phyloP scores from a whole-genome alignment of 768 basidiomycete species.

The Daedalea quercina region DNA sequence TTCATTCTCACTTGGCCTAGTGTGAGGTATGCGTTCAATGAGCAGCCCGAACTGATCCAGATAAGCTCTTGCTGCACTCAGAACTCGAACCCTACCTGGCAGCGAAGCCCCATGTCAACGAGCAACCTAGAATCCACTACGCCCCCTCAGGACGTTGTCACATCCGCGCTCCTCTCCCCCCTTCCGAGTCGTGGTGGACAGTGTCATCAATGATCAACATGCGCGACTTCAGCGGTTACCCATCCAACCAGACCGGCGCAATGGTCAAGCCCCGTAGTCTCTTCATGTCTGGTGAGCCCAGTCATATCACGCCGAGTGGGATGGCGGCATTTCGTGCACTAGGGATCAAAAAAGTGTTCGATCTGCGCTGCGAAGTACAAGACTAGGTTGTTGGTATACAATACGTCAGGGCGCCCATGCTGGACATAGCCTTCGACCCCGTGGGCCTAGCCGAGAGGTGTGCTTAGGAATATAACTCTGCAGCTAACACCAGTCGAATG shows the following conservation, averaged over 20 bases:
- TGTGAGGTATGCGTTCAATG: too few species aligned
- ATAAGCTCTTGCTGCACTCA: too few species aligned
- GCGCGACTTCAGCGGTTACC: constrained; percentile 27
- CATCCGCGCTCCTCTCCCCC: constrained; percentile 15
- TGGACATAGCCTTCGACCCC: constrained; percentile 23
- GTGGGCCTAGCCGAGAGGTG: constrained; percentile 10
- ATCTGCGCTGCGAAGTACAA: constrained; percentile 31
- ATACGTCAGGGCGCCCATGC: constrained; percentile 20
- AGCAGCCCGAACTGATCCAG: too few species aligned
- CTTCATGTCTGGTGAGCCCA: constrained; percentile 35
- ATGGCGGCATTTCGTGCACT: constrained; percentile 27
- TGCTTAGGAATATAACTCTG: neutral
- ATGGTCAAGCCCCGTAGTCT: constrained; percentile 26
- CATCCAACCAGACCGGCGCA: constrained; percentile 1
- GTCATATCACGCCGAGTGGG: constrained; percentile 29
- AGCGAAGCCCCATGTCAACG: too few species aligned
- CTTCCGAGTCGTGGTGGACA: constrained; percentile 38
- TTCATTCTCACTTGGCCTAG: too few species aligned
- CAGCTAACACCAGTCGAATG: neutral
- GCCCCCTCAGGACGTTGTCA: neutral
- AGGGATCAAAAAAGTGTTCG: constrained; percentile 32
- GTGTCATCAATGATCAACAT: constrained; percentile 18
- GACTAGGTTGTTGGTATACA: constrained; percentile 26
- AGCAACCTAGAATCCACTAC: too few species aligned
- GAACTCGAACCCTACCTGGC: too few species aligned